Conservation (phyloP, 1,284 basidiomycete genomes). For the Afroboletus lepidellus region DNA sequence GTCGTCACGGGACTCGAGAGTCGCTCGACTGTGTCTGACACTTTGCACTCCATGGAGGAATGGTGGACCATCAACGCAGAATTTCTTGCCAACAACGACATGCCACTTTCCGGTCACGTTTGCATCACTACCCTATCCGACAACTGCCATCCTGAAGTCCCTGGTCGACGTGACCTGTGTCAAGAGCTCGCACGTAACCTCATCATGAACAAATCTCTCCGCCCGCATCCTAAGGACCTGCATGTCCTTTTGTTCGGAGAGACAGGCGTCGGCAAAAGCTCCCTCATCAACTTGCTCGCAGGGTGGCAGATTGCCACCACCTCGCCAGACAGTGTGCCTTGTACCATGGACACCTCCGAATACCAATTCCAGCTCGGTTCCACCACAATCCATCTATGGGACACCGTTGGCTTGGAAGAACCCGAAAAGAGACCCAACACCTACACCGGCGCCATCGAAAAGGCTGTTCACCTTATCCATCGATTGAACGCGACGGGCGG, state of each 20-base stretch:
- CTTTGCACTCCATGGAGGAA: slow-evolving; percentile 30
- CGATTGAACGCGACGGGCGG: slow-evolving; percentile 27
- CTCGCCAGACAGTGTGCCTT: slow-evolving; percentile 28
- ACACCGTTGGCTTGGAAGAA: slow-evolving; percentile 34
- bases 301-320: slow-evolving; percentile 23
- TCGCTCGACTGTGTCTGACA: slow-evolving; percentile 18
- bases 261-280: too few relatives aligned
- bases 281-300: slow-evolving; percentile 32
- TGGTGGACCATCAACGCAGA: slow-evolving; percentile 33
- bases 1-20: slow-evolving; percentile 37
- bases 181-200: slow-evolving; percentile 21
- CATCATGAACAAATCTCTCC: slow-evolving; percentile 16
- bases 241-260: slow-evolving; percentile 32
- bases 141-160: not conserved
- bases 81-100: slow-evolving; percentile 14
- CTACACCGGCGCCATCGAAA: slow-evolving; percentile 31
- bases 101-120: slow-evolving; percentile 31
- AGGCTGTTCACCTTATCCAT: slow-evolving; percentile 28
- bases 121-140: slow-evolving; percentile 29
- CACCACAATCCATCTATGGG: slow-evolving; percentile 28
- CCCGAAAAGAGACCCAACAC: slow-evolving; percentile 18
- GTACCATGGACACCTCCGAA: slow-evolving; percentile 27
- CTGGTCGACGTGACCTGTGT: not conserved
- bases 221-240: slow-evolving; percentile 24
- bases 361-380: slow-evolving; percentile 26